phyloP scores from a whole-genome alignment of 108 stramenopile species.

The Cyclotella choctawhatcheeana region DNA sequence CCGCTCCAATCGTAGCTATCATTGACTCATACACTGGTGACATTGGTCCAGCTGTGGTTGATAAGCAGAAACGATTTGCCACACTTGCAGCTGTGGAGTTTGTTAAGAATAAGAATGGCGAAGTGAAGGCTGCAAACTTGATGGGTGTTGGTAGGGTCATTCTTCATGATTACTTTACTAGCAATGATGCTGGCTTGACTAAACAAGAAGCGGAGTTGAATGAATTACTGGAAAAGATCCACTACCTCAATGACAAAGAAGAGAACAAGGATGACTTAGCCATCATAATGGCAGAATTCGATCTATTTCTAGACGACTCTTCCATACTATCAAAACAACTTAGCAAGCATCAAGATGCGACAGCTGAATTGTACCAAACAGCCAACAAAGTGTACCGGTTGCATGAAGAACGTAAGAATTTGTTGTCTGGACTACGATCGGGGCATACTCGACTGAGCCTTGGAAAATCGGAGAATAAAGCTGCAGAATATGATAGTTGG shows the following conservation, averaged over 20 bases:
- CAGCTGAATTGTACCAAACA: conserved; percentile 45
- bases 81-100: conserved; percentile 71
- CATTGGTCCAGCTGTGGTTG: background rate
- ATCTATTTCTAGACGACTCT: conserved; percentile 51
- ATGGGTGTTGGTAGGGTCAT: conserved; percentile 66
- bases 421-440: conserved; percentile 52
- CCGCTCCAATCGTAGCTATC: conserved; percentile 65
- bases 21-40: conserved; percentile 50
- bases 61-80: conserved; percentile 39
- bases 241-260: conserved; percentile 25
- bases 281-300: conserved; percentile 67
- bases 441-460: conserved; percentile 49
- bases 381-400: conserved; percentile 55
- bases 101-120: conserved; percentile 22
- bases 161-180: conserved; percentile 51
- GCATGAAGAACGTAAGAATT: conserved; percentile 63
- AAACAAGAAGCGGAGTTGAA: conserved; percentile 41
- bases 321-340: conserved; percentile 9
- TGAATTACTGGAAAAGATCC: conserved; percentile 11
- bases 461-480: conserved; percentile 4
- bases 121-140: conserved; percentile 54
- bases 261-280: conserved; percentile 14
- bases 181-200: conserved; percentile 7
- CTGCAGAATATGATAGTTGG: conserved; percentile 55
- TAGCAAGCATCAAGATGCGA: conserved; percentile 29